phyloP scores from a whole-genome alignment of 768 basidiomycete genomes.

The Rhodotorula kratochvilovae region DNA sequence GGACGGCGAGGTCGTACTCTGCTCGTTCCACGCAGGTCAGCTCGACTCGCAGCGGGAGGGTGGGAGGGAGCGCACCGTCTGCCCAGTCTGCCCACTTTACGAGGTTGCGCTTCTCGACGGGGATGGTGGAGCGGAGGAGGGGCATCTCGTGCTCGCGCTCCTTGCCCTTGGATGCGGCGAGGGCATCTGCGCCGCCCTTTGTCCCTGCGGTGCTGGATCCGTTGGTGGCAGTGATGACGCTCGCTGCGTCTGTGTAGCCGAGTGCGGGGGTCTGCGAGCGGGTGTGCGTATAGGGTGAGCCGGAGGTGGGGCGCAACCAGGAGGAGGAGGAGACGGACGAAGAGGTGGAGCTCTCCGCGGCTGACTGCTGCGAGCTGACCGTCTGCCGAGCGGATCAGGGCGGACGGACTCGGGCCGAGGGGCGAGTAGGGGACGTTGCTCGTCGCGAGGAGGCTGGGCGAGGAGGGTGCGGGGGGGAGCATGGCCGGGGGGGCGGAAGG shows the following conservation, averaged over 20 bases:
- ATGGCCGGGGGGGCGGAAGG: too few species aligned
- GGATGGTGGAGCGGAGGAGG: background rate
- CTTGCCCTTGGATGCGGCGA: conserved; percentile 3
- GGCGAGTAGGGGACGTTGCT: conserved; percentile 4
- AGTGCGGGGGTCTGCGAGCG: background rate
- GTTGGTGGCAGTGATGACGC: background rate
- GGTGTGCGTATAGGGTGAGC: too few species aligned
- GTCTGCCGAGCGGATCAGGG: background rate
- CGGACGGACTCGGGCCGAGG: background rate
- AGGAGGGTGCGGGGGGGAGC: background rate
- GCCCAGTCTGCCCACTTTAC: conserved; percentile 21
- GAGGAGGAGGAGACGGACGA: conserved; percentile 6
- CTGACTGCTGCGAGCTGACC: conserved; percentile 21
- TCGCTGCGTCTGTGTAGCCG: background rate
- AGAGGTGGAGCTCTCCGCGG: conserved; percentile 20
- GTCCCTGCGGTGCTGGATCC: background rate
- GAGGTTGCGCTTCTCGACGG: conserved; percentile 13
- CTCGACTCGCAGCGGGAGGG: background rate
- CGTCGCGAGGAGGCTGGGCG: conserved; percentile 3
- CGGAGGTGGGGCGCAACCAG: background rate
- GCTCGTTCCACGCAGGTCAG: background rate
- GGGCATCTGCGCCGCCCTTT: background rate
- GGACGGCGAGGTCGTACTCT: conserved; percentile 13
- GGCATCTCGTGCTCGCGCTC: background rate
- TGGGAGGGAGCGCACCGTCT: background rate